Conservation (phyloP, 345 rosid species). For the Lenwebbia sp. region DNA sequence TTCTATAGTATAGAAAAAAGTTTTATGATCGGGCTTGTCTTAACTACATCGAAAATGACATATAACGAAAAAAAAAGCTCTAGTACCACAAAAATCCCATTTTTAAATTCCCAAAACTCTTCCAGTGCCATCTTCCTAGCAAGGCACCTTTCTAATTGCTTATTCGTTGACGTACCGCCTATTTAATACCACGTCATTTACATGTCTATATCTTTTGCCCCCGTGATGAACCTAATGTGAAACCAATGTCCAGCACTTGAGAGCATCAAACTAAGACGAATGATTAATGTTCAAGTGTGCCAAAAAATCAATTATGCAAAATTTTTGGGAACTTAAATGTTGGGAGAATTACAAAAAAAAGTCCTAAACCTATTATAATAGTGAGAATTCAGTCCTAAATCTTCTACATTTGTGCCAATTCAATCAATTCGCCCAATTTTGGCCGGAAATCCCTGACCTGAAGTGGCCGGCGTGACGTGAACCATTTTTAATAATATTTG, state of each 20-base stretch:
- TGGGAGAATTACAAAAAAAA: neutral
- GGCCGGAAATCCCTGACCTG: no score
- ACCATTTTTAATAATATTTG: no score
- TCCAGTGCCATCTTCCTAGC: neutral
- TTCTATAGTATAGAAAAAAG: neutral
- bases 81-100: neutral
- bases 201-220: neutral
- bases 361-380: no score
- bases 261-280: neutral
- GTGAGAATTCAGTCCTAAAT: no score
- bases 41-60: neutral
- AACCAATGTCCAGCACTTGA: neutral
- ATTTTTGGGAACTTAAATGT: neutral
- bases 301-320: neutral
- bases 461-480: no score
- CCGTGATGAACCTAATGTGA: neutral
- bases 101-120: neutral
- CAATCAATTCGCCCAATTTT: no score
- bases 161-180: neutral
- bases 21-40: neutral
- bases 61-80: neutral
- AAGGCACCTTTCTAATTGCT: neutral
- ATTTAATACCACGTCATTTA: neutral
- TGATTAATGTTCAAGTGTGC: neutral
- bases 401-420: no score